Conservation (phyloP, 2,329 filamentous ascomycete genomes). For the Epichloe coenophiala region DNA sequence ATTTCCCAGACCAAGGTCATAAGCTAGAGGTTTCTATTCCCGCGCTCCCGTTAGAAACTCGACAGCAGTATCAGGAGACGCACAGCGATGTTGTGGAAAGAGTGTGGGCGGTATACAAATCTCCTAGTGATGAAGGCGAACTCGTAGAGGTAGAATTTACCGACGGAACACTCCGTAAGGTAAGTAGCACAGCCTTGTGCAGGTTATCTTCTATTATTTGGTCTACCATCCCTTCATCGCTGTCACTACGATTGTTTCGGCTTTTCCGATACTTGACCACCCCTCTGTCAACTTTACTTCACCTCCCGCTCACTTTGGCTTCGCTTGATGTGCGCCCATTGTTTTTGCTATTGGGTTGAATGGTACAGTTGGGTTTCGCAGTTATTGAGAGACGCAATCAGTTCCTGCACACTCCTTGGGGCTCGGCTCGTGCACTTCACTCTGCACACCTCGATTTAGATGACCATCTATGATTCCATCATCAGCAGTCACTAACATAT, state of each 20-base stretch:
- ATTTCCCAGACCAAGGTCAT: neutral
- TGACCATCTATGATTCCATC: neutral
- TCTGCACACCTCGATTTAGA: neutral
- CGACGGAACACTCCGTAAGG: constrained; percentile 30
- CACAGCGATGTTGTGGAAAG: constrained; percentile 25
- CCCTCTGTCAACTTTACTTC: neutral
- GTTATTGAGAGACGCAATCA: neutral
- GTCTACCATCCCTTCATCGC: neutral
- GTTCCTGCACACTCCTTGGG: neutral
- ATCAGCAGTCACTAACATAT: constrained; percentile 8
- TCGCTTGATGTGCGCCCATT: neutral
- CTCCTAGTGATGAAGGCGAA: constrained; percentile 10
- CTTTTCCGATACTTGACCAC: neutral
- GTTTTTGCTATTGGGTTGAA: neutral
- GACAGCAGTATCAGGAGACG: constrained; percentile 17
- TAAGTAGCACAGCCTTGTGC: constrained; percentile 12
- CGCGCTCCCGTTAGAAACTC: constrained; percentile 12
- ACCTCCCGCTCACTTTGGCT: neutral
- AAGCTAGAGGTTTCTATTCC: constrained; percentile 19
- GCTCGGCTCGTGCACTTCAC: neutral
- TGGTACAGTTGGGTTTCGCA: neutral
- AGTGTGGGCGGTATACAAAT: constrained; percentile 18
- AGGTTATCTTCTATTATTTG: neutral
- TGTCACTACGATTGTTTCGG: neutral
- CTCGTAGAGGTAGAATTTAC: constrained; percentile 29